Evolutionary conservation across 331 rosid genomes (phyloP).

Genomic region (Erythrophleum ivorense): DNA sequence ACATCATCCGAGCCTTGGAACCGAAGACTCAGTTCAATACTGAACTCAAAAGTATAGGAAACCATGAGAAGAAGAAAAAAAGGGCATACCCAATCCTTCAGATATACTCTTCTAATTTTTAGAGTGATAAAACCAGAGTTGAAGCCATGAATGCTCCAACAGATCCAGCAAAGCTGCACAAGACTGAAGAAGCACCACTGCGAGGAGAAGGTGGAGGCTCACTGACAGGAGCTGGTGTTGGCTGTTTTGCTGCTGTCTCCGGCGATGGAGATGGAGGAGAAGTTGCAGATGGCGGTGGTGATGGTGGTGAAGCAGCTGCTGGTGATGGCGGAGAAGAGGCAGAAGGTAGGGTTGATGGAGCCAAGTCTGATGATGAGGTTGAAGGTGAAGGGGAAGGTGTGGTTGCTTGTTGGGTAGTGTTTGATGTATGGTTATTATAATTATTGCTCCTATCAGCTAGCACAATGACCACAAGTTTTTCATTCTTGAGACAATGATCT

Average conservation of each 20-base stretch:
- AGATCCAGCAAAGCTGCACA: constrained; percentile 47
- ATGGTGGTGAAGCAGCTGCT: constrained; percentile 48
- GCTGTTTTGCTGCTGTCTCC: constrained; percentile 39
- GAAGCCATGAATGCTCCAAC: constrained; percentile 62
- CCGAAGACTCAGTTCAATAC: constrained; percentile 46
- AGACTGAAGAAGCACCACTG: constrained; percentile 58
- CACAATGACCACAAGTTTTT: constrained; percentile 63
- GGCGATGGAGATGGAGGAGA: constrained; percentile 59
- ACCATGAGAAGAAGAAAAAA: neutral
- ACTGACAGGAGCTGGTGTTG: constrained; percentile 57
- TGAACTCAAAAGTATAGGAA: constrained; percentile 44
- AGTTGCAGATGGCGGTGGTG: constrained; percentile 49
- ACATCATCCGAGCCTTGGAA: constrained; percentile 46
- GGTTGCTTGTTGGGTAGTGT: constrained; percentile 39
- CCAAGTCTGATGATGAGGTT: constrained; percentile 35
- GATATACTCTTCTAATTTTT: neutral
- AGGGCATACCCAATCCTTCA: constrained; percentile 21
- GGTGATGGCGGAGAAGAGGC: constrained; percentile 43
- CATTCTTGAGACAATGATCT: constrained; percentile 70
- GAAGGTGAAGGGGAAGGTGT: constrained; percentile 53
- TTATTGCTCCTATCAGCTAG: constrained; percentile 53
- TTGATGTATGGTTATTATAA: constrained; percentile 29
- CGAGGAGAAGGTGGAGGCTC: constrained; percentile 57
- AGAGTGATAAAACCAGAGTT: constrained; percentile 44
- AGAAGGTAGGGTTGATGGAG: constrained; percentile 46